phyloP scores from a whole-genome alignment of 1,284 basidiomycete species.

The Pascua guehoae region DNA sequence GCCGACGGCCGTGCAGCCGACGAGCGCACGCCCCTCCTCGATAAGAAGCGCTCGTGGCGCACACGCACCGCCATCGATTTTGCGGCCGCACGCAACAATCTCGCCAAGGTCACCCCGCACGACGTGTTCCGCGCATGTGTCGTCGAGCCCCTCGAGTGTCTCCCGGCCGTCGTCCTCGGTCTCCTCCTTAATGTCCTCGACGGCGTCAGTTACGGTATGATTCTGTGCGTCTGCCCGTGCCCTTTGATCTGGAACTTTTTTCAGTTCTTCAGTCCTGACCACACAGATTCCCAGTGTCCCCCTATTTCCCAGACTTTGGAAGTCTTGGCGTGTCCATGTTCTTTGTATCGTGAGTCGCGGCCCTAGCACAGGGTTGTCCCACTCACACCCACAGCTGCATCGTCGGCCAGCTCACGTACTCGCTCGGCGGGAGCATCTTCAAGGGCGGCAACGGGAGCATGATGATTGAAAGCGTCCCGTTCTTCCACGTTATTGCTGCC shows the following conservation, averaged over 20 bases:
- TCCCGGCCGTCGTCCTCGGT: slow-evolving; percentile 84
- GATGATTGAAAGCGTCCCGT: slow-evolving; percentile 99
- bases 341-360: slow-evolving; percentile 67
- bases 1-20: slow-evolving; percentile 1
- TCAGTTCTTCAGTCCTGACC: slow-evolving; percentile 39
- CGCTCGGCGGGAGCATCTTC: slow-evolving; percentile 83
- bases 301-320: slow-evolving; percentile 76
- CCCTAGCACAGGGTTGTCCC: neutral
- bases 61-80: slow-evolving; percentile 11
- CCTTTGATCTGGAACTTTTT: too few relatives aligned
- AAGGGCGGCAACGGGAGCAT: slow-evolving; percentile 84
- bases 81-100: slow-evolving; percentile 8
- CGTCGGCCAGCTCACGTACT: slow-evolving; percentile 80
- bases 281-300: slow-evolving; percentile 73
- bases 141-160: slow-evolving; percentile 51
- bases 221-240: slow-evolving; percentile 61
- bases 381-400: slow-evolving; percentile 55
- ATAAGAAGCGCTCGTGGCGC: slow-evolving; percentile 16
- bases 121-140: slow-evolving; percentile 47
- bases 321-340: slow-evolving; percentile 93
- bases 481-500: slow-evolving; percentile 87
- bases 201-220: slow-evolving; percentile 64
- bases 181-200: slow-evolving; percentile 87
- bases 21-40: slow-evolving; percentile 16
- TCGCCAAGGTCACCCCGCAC: slow-evolving; percentile 35